These are phyloP conservation scores for Russula foetens DNA, from an alignment of 768 basidiomycete species.

Conservation along the genomic window DNA sequence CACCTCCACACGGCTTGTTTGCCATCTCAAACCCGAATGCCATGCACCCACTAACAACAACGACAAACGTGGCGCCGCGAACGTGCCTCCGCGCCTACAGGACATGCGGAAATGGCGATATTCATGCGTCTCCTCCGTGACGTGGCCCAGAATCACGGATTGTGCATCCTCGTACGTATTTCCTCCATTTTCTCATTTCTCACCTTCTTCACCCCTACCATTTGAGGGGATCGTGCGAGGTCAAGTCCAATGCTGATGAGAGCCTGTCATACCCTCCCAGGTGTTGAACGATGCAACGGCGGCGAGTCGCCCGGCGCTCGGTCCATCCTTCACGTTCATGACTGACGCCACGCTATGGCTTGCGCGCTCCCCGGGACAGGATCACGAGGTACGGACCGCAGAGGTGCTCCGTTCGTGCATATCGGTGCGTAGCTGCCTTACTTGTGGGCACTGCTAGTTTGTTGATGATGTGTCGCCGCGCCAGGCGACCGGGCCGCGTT, in stretches of 20 bases:
- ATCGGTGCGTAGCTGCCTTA: constrained; percentile 18
- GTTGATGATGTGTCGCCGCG: neutral
- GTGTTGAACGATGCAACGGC: constrained; percentile 34
- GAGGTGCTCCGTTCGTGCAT: constrained; percentile 26
- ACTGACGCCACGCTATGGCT: constrained; percentile 74
- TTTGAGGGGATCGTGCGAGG: neutral
- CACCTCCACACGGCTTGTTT: neutral
- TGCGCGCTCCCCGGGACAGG: constrained; percentile 23
- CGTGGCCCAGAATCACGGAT: constrained; percentile 36
- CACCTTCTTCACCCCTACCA: neutral
- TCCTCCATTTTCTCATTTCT: neutral
- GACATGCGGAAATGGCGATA: constrained; percentile 64
- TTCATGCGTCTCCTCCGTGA: constrained; percentile 59
- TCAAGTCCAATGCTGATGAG: neutral
- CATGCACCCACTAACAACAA: neutral
- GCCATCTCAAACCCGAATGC: neutral
- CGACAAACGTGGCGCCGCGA: no score
- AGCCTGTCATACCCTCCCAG: constrained; percentile 28
- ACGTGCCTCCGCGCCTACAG: constrained; percentile 16
- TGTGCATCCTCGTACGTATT: constrained; percentile 47
- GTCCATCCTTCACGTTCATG: constrained; percentile 65
- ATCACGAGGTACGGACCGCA: constrained; percentile 18
- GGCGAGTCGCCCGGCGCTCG: constrained; percentile 59
- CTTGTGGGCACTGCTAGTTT: neutral
- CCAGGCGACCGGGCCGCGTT: neutral